Base-by-base conservation (phyloP, 2,329 filamentous ascomycete genomes). In the Berkeleyomyces basicola region DNA sequence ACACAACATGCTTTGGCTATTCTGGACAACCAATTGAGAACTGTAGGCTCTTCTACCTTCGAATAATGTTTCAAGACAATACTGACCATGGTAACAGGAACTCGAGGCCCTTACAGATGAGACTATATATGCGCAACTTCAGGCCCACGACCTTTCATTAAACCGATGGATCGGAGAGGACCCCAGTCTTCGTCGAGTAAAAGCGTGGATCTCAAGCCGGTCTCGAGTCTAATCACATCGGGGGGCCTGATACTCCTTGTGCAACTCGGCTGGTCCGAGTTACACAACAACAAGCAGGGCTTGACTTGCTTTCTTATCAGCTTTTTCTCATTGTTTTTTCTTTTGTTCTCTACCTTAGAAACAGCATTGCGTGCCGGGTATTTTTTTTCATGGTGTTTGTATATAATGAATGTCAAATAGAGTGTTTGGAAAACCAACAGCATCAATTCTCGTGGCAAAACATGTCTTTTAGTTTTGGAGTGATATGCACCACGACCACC, bases 161-260 rank as follows among this genome's bases (percentile, higher is more conserved):
- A 80, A 80, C 68, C 80, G 82, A 72, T 86, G 82, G 82, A 82
- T 78, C 67, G 76, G 73, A 66, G 82, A 85, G 69, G 82, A 85
- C 69, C 82, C 82, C 2, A 80, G 77, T 66, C 72, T 84, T 61
- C 74, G 79, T 61, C 74, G 76, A 58, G 78, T 85, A 64, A 76
- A 80, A 69, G 77, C 80, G 70, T 85, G 82, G 82, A 71, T 85
- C 61, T 76, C 78, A 63, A 74, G 74, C 61, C 73, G 75, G 61
- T 72, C 68, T 51, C 64, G 61, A 2, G 64, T 64, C 46, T 64
- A 49, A 62, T 51, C n/a, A 6, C 51, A 63, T 44, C 5, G 44
- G 64, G 44, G 64, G 36, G 58, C 36, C 40, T 61, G 23, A 23
- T 23, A 23, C 43, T 60, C 33, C 40, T 61, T 64, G 58, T 51